Percentiles rank a stretch among this genome's conserved stretches.
Evolutionary conservation across 148 eudicot genomes (phyloP).

Genomic region (Persicaria tinctoria): DNA sequence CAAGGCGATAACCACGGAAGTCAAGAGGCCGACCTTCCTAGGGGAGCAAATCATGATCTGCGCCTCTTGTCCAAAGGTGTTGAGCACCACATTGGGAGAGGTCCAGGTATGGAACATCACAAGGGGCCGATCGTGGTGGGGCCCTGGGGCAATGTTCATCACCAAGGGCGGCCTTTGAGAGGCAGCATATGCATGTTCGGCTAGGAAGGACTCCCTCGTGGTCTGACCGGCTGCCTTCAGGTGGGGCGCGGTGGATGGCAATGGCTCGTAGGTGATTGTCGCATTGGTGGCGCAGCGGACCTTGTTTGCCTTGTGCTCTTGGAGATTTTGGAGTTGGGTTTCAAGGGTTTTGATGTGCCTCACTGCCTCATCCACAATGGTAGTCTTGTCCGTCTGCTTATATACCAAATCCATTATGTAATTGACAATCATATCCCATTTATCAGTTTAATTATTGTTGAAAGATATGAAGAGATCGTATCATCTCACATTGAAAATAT

Average conservation of each 20-base stretch:
- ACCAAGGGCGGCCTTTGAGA: no score
- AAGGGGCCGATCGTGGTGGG: conserved; percentile 18
- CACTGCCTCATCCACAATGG: conserved; percentile 71
- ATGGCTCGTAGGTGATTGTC: conserved; percentile 4
- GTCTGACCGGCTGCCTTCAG: conserved; percentile 17
- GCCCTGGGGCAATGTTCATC: background rate
- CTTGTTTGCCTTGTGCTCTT: conserved; percentile 45
- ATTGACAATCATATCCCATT: no score
- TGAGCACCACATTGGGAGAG: conserved; percentile 57
- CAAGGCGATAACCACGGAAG: conserved; percentile 36
- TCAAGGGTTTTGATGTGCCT: conserved; percentile 46
- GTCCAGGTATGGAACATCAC: conserved; percentile 45
- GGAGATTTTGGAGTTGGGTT: conserved; percentile 39
- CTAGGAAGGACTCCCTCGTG: conserved; percentile 48
- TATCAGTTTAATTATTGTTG: no score
- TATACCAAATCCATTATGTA: background rate
- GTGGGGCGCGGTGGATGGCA: conserved; percentile 3
- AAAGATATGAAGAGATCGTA: no score
- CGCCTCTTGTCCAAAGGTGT: conserved; percentile 48
- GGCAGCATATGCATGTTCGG: conserved; percentile 55
- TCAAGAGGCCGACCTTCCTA: conserved; percentile 38
- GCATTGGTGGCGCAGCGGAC: conserved; percentile 17
- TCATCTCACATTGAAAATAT: no score
- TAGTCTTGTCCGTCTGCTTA: conserved; percentile 58
- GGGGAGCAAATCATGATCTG: conserved; percentile 42